phyloP scores from a whole-genome alignment of 176 grass and related monocot species.

The Saccharum officinarum region DNA sequence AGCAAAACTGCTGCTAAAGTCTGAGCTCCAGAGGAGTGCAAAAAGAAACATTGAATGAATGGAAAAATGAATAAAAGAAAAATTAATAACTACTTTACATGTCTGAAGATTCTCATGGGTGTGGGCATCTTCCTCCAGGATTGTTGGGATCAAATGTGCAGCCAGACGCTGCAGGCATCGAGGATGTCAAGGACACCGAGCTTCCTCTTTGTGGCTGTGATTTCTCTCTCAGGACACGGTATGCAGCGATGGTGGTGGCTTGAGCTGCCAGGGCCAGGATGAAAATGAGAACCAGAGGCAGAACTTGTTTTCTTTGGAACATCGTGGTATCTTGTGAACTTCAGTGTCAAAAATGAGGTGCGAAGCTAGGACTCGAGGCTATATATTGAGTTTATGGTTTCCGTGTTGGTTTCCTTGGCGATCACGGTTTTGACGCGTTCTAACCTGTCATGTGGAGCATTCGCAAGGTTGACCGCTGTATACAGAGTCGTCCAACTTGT shows the following conservation, averaged over 20 bases:
- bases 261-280: constrained; percentile 29
- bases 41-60: constrained; percentile 10
- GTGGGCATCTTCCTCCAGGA: constrained; percentile 21
- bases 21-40: not conserved
- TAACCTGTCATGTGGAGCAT: not conserved
- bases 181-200: constrained; percentile 4
- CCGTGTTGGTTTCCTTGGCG: constrained; percentile 13
- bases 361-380: not conserved
- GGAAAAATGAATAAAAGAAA: constrained; percentile 8
- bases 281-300: constrained; percentile 30
- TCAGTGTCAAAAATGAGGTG: not conserved
- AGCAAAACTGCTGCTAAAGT: not conserved
- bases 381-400: not conserved
- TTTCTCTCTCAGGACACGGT: constrained; percentile 20
- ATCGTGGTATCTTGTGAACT: constrained; percentile 16
- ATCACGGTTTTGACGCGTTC: constrained; percentile 27
- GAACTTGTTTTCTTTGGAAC: not conserved
- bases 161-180: constrained; percentile 30
- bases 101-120: constrained; percentile 24
- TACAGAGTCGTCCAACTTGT: not conserved
- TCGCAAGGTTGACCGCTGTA: not conserved
- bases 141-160: constrained; percentile 45
- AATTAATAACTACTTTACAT: not conserved
- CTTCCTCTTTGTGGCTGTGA: not conserved
- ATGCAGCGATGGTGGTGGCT: constrained; percentile 21